Evolutionary conservation across 1,284 basidiomycete species (phyloP).

Genomic region (Cutaneotrichosporon dermatis): DNA sequence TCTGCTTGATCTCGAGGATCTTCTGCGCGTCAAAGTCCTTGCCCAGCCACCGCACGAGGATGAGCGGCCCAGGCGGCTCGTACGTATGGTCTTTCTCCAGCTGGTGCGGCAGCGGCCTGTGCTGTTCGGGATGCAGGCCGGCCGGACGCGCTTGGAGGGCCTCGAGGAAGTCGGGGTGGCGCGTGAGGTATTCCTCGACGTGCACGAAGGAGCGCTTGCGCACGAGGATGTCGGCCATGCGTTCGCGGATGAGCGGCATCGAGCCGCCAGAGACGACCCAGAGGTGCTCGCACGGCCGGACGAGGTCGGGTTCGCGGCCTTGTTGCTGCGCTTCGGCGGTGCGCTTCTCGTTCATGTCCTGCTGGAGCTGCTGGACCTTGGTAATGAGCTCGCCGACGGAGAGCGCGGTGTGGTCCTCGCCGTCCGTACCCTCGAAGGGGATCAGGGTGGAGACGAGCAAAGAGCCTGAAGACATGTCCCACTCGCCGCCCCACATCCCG

Average conservation of each 20-base stretch:
- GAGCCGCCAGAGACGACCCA: constrained; percentile 47
- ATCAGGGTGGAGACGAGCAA: constrained; percentile 47
- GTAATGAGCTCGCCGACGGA: constrained; percentile 48
- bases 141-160: constrained; percentile 41
- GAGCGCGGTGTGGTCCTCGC: constrained; percentile 45
- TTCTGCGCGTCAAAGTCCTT: constrained; percentile 43
- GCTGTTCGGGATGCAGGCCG: constrained; percentile 44
- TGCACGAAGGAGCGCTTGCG: constrained; percentile 46
- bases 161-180: constrained; percentile 43
- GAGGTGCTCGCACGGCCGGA: constrained; percentile 46
- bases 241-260: constrained; percentile 43
- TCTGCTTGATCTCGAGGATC: constrained; percentile 46
- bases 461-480: constrained; percentile 47
- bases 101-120: constrained; percentile 22
- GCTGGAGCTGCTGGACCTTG: constrained; percentile 38
- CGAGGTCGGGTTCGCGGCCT: constrained; percentile 22
- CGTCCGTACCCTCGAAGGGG: constrained; percentile 49
- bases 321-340: constrained; percentile 12
- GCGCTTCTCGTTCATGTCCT: constrained; percentile 35
- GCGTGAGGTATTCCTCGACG: constrained; percentile 48
- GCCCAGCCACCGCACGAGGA: constrained; percentile 46
- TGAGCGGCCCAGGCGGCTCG: constrained; percentile 31
- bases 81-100: constrained; percentile 14
- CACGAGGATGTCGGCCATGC: constrained; percentile 45
- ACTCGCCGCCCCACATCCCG: constrained; percentile 49